Base-by-base conservation (phyloP, 1,139 yeast species). In the Tardiomyces digboiensis region DNA sequence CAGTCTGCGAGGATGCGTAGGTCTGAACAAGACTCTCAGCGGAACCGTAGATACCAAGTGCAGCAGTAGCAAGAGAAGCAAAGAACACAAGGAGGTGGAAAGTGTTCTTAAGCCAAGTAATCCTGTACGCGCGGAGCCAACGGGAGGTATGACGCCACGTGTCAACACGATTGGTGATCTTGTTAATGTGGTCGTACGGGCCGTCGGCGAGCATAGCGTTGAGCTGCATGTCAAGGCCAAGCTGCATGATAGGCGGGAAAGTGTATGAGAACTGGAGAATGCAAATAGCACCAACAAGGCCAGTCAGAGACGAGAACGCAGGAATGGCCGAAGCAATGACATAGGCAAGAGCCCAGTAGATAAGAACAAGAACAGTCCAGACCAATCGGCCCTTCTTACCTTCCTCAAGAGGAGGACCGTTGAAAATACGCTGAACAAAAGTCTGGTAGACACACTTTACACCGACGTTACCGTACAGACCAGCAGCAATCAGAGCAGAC, bases 251-350 rank as follows among this genome's bases (percentile, higher is more conserved):
- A 37, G 69, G 68, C 39, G 75, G 75, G 61, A 71, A 65, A 4
- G 74, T 70, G 56, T 70, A 70, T 26, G 73, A 63, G 59, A 71
- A 70, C 53, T 71, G 72, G 47, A 70, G 55, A 44, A 69, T 69
- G 52, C 75, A 70, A 49, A 69, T 67, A 7, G 79, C 75, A 44
- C 78, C 80, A 13, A 76, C 73, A 48, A 75, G 62, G 29, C 73
- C 59, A 22, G 74, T 70, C 53, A 75, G 61, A 4, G 74, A 58
- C 26, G 67, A 67, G 58, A 75, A 70, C 49, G 73, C 74, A 36
- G 80, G 80, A 47, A 75, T 74, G 50, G 77, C 77, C 45, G 77
- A 71, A 36, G 78, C 79, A 52, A 75, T 53, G 21, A 69, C 57
- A 50, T 61, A 70, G 4, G 74, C 72, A 39, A 68, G 42, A 6